A percentile compares a stretch with the other conserved stretches of the same genome.
These are phyloP conservation scores for Rhododendron griersonianum DNA, from an alignment of 148 eudicot species.

Conservation along the genomic window DNA sequence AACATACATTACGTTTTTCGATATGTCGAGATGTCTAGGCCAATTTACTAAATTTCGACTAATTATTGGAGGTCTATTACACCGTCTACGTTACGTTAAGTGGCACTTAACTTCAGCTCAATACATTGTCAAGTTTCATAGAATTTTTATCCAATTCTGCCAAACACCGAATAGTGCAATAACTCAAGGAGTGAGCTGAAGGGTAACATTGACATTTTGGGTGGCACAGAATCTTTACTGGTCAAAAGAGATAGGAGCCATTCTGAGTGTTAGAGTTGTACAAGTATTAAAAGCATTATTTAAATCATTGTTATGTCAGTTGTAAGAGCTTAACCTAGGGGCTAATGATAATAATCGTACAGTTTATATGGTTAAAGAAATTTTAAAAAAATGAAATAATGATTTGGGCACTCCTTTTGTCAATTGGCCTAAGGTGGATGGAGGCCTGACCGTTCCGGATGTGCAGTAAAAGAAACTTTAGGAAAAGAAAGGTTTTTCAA, in stretches of 20 bases:
- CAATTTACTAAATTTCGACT: not conserved
- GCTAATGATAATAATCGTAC: not conserved
- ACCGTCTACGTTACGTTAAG: not conserved
- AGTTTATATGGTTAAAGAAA: not conserved
- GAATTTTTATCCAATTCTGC: not conserved
- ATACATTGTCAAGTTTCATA: not conserved
- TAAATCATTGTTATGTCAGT: slow-evolving; percentile 17
- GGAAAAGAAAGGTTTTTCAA: too few species aligned
- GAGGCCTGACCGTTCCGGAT: too few species aligned
- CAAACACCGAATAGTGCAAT: not conserved
- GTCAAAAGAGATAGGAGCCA: slow-evolving; percentile 28
- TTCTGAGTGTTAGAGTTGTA: slow-evolving; percentile 27
- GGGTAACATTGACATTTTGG: slow-evolving; percentile 9
- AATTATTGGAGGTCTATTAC: not conserved
- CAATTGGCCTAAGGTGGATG: not conserved
- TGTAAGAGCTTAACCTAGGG: slow-evolving; percentile 8
- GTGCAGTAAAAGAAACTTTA: too few species aligned
- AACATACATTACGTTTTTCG: not conserved
- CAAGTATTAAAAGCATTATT: slow-evolving; percentile 9
- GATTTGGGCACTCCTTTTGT: slow-evolving; percentile 1
- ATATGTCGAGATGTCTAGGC: too few species aligned
- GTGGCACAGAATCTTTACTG: slow-evolving; percentile 35
- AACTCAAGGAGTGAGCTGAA: not conserved
- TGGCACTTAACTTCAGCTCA: too few species aligned
- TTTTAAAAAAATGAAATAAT: not conserved